These are phyloP conservation scores for Aspergillus steynii DNA, from an alignment of 495 filamentous ascomycete species.

Conservation along the genomic window DNA sequence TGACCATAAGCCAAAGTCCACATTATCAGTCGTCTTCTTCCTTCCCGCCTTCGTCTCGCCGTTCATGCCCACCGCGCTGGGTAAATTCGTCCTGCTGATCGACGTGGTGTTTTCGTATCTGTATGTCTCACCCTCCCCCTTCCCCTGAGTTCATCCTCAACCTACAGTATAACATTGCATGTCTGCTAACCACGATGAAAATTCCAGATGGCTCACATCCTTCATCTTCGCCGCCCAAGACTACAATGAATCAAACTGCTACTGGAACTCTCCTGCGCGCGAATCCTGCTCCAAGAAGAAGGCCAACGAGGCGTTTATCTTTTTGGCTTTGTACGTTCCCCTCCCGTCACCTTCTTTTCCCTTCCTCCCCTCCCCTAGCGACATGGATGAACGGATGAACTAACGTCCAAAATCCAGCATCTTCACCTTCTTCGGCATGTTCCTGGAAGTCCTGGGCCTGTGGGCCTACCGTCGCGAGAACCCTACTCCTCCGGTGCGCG, in stretches of 20 bases:
- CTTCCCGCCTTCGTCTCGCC: slow-evolving; percentile 56
- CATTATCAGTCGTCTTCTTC: slow-evolving; percentile 59
- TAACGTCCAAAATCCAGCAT: slow-evolving; percentile 22
- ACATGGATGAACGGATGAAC: background rate
- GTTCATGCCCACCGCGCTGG: slow-evolving; percentile 41
- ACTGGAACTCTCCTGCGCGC: slow-evolving; percentile 32
- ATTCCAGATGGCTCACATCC: slow-evolving; percentile 55
- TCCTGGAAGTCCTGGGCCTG: slow-evolving; percentile 53
- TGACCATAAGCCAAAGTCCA: slow-evolving; percentile 28
- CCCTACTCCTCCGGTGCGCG: slow-evolving; percentile 12
- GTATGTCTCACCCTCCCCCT: slow-evolving; percentile 24
- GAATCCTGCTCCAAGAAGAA: slow-evolving; percentile 37
- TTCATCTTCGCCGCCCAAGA: slow-evolving; percentile 60
- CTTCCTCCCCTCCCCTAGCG: slow-evolving; percentile 6
- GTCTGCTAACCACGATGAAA: too few relatives aligned
- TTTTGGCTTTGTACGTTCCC: slow-evolving; percentile 58
- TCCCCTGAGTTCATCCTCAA: background rate
- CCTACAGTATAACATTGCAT: too few relatives aligned
- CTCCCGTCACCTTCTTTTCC: background rate
- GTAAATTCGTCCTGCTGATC: slow-evolving; percentile 51
- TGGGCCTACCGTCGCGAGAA: slow-evolving; percentile 44
- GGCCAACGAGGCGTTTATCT: slow-evolving; percentile 60
- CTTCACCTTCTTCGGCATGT: slow-evolving; percentile 50
- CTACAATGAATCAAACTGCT: slow-evolving; percentile 46
- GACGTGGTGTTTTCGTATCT: slow-evolving; percentile 65